These are phyloP conservation scores for Sisymbrium irio DNA, from an alignment of 345 rosid genomes.

Conservation along the genomic window DNA sequence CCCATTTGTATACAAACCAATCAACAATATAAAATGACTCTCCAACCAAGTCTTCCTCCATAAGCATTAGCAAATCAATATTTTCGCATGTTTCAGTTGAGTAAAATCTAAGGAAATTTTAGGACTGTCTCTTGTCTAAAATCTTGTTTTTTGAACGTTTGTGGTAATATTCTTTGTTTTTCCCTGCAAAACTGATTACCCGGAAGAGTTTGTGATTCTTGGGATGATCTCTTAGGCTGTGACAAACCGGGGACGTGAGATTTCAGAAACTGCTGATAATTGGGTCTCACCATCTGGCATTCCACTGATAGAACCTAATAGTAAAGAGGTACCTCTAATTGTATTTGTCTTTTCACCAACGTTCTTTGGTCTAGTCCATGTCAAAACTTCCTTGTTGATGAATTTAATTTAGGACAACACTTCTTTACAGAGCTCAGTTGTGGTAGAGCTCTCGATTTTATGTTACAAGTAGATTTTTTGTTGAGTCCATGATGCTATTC, in stretches of 20 bases:
- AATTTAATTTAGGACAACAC: not conserved
- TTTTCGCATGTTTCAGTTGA: not conserved
- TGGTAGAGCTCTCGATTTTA: not conserved
- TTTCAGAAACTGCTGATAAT: conserved; percentile 43
- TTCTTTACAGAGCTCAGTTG: not conserved
- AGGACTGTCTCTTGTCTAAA: not conserved
- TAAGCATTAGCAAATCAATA: not conserved
- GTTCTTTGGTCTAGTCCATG: conserved; percentile 8
- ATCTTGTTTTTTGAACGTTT: not conserved
- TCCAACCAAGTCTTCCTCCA: not conserved
- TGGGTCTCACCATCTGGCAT: conserved; percentile 42
- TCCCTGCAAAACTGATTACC: not conserved
- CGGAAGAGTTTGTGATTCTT: conserved; percentile 14
- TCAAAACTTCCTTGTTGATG: not conserved
- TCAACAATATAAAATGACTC: not conserved
- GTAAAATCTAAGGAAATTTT: not conserved
- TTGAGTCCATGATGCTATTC: not conserved
- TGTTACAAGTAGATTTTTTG: not conserved
- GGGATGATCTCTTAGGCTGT: conserved; percentile 40
- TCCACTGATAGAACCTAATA: conserved; percentile 47
- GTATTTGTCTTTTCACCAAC: conserved; percentile 15
- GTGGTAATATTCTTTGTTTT: not conserved
- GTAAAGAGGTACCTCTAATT: conserved; percentile 43
- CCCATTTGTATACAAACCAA: not conserved
- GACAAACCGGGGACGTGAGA: conserved; percentile 43